A percentile compares a stretch with the other conserved stretches of the same genome.
These are phyloP conservation scores for Plasmopara muralis DNA, from an alignment of 352 stramenopile genomes.

Conservation along the genomic window DNA sequence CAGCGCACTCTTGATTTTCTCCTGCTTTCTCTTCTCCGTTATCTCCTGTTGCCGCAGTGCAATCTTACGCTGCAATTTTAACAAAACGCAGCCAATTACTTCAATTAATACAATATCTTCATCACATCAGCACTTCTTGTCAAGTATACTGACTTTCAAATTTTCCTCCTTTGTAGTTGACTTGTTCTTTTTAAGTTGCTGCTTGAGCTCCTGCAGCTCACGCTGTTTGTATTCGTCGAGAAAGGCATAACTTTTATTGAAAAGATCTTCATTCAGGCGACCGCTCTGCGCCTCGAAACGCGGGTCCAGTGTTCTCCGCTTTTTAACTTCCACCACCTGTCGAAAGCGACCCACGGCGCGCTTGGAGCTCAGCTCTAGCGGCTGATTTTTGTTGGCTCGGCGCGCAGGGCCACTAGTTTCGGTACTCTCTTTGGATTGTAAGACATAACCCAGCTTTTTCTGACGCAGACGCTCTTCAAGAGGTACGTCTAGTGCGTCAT, in stretches of 20 bases:
- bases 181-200: conserved; percentile 67
- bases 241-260: conserved; percentile 85
- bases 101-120: conserved; percentile 3
- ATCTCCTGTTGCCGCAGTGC: conserved; percentile 63
- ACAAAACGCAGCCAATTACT: background rate
- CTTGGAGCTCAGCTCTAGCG: conserved; percentile 81
- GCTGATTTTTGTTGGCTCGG: conserved; percentile 79
- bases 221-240: conserved; percentile 84
- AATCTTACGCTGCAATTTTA: conserved; percentile 46
- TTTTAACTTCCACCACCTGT: conserved; percentile 80
- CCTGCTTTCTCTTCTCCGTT: conserved; percentile 64
- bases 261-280: conserved; percentile 86
- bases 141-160: conserved; percentile 48
- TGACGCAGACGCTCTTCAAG: conserved; percentile 68
- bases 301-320: conserved; percentile 64
- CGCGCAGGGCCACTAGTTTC: conserved; percentile 5
- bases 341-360: conserved; percentile 71
- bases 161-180: conserved; percentile 63
- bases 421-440: conserved; percentile 11
- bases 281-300: conserved; percentile 81
- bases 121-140: background rate
- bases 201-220: conserved; percentile 82
- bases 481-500: conserved; percentile 52
- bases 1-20: conserved; percentile 60
- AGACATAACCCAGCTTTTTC: conserved; percentile 72